phyloP scores from a whole-genome alignment of 179 eudicot species.

The Spergularia azorica region DNA sequence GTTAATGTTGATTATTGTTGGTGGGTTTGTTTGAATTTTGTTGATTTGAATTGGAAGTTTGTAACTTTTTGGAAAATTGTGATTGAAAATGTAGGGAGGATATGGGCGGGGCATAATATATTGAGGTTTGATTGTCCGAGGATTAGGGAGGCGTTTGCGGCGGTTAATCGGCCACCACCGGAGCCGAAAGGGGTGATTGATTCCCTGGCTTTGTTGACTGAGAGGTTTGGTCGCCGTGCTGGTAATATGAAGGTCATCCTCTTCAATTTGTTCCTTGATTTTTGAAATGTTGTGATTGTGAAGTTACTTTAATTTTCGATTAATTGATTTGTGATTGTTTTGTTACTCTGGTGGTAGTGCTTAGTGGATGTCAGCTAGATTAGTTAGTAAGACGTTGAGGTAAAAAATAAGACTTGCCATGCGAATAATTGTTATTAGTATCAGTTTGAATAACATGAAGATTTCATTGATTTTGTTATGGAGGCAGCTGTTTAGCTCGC shows the following conservation, averaged over 20 bases:
- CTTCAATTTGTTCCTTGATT: background rate
- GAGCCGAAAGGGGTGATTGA: slow-evolving; percentile 92
- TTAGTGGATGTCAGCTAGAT: background rate
- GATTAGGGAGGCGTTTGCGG: slow-evolving; percentile 83
- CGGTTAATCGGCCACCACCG: slow-evolving; percentile 70
- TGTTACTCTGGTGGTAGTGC: background rate
- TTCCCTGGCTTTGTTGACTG: slow-evolving; percentile 84
- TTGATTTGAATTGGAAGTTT: background rate
- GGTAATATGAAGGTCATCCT: slow-evolving; percentile 92
- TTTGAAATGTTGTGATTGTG: background rate
- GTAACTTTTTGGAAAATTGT: background rate
- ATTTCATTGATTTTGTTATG: background rate
- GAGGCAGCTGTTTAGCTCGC: too few relatives aligned
- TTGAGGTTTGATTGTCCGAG: slow-evolving; percentile 86
- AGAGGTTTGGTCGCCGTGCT: slow-evolving; percentile 94
- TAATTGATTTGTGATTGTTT: background rate
- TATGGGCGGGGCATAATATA: slow-evolving; percentile 99
- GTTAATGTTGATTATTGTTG: too few relatives aligned
- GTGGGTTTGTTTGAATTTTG: too few relatives aligned
- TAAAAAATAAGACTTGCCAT: background rate
- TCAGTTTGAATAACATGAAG: background rate
- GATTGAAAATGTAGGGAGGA: slow-evolving; percentile 57
- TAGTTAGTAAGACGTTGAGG: background rate
- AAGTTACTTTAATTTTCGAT: background rate
- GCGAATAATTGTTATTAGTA: background rate